Evolutionary conservation across 1,284 basidiomycete genomes (phyloP).

Genomic region (Tylopilus sp.): DNA sequence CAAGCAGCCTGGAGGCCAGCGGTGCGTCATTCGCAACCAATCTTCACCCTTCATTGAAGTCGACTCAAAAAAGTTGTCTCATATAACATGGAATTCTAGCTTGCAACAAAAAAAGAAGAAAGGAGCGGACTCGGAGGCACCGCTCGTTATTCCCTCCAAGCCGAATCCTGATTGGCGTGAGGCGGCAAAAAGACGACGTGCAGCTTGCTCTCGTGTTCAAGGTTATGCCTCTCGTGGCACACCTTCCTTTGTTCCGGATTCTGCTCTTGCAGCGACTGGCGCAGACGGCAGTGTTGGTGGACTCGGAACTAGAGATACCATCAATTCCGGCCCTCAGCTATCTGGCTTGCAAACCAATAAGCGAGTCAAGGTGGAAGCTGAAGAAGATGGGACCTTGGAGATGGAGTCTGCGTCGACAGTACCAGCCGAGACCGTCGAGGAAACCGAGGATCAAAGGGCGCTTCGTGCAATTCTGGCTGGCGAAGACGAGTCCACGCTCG

Average conservation of each 20-base stretch:
- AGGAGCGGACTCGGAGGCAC: constrained; percentile 60
- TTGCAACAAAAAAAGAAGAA: constrained; percentile 55
- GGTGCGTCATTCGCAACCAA: constrained; percentile 65
- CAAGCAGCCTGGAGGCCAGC: constrained; percentile 75
- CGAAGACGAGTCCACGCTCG: constrained; percentile 52
- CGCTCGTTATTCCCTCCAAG: constrained; percentile 85
- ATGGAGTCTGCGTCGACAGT: constrained; percentile 25
- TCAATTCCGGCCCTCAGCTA: constrained; percentile 76
- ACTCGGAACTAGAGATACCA: constrained; percentile 74
- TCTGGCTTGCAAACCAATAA: constrained; percentile 69
- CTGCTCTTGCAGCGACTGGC: constrained; percentile 69
- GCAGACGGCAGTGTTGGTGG: constrained; percentile 85
- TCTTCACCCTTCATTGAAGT: constrained; percentile 12
- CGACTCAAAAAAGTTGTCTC: constrained; percentile 36
- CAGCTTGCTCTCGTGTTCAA: constrained; percentile 32
- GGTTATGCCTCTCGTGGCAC: constrained; percentile 12
- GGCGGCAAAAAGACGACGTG: constrained; percentile 67
- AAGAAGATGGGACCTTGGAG: constrained; percentile 35
- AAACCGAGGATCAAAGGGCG: constrained; percentile 79
- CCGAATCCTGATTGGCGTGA: constrained; percentile 92
- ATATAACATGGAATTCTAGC: constrained; percentile 42
- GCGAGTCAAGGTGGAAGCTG: constrained; percentile 43
- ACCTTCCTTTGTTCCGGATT: constrained; percentile 74
- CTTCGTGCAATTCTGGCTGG: constrained; percentile 78
- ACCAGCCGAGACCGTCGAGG: constrained; percentile 44